Evolutionary conservation across 805 yeast species (phyloP).

Genomic region (Candida wancherniae): DNA sequence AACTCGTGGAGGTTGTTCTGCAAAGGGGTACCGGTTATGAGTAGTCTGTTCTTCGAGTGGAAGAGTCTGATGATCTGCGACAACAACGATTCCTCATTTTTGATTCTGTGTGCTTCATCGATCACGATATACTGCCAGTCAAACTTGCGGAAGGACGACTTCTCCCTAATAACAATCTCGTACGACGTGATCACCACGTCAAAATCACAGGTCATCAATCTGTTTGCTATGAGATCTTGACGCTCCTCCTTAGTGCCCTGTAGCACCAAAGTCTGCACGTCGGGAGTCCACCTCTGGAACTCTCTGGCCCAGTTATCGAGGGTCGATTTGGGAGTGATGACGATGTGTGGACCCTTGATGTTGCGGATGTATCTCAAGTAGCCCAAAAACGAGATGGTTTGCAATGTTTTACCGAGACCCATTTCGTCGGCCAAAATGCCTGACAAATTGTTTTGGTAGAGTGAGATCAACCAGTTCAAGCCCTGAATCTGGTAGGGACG

Average conservation of each 20-base stretch:
- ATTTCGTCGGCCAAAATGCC: constrained; percentile 83
- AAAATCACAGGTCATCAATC: constrained; percentile 55
- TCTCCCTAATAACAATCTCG: constrained; percentile 74
- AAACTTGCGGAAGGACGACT: constrained; percentile 59
- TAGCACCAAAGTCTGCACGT: constrained; percentile 60
- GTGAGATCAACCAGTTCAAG: constrained; percentile 68
- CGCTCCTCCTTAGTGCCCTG: constrained; percentile 75
- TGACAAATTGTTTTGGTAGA: constrained; percentile 62
- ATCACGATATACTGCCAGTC: constrained; percentile 74
- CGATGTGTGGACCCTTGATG: constrained; percentile 67
- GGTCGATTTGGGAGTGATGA: constrained; percentile 76
- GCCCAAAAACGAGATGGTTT: constrained; percentile 73
- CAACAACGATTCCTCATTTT: constrained; percentile 67
- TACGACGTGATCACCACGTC: constrained; percentile 71
- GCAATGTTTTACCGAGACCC: constrained; percentile 81
- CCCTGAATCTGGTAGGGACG: constrained; percentile 80
- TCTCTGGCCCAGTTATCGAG: constrained; percentile 79
- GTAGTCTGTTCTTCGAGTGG: constrained; percentile 61
- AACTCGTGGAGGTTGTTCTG: constrained; percentile 76
- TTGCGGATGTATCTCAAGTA: constrained; percentile 59
- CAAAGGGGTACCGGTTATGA: constrained; percentile 79
- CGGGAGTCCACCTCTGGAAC: constrained; percentile 76
- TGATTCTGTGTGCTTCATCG: constrained; percentile 81
- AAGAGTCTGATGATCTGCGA: constrained; percentile 73
- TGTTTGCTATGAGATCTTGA: constrained; percentile 45